A percentile compares a stretch with the other conserved stretches of the same genome.
Conservation (phyloP, 148 eudicot genomes). For the Euryodendron excelsum region DNA sequence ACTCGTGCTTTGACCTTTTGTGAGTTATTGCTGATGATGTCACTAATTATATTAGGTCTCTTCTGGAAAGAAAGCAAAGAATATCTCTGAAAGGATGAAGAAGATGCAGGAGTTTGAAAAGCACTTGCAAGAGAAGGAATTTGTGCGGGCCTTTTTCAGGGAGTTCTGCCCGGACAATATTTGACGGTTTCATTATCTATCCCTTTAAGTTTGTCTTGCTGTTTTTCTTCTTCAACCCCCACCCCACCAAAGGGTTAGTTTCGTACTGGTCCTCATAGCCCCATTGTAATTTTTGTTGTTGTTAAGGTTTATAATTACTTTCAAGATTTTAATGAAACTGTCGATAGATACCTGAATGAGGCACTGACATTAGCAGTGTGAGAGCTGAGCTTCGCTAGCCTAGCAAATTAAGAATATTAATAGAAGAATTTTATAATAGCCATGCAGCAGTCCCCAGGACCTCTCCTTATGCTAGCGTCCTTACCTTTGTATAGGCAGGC, state of each 20-base stretch:
- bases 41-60: slow-evolving; percentile 35
- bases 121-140: slow-evolving; percentile 72
- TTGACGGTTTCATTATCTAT: slow-evolving; percentile 24
- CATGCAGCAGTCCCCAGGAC: too few relatives aligned
- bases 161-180: slow-evolving; percentile 96
- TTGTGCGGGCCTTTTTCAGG: slow-evolving; percentile 75
- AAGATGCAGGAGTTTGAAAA: slow-evolving; percentile 61
- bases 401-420: too few relatives aligned
- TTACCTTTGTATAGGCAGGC: too few relatives aligned
- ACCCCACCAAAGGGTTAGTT: not conserved
- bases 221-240: not conserved
- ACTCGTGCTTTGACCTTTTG: not conserved
- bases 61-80: slow-evolving; percentile 46
- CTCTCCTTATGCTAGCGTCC: too few relatives aligned
- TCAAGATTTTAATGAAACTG: too few relatives aligned
- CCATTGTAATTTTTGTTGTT: not conserved
- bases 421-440: too few relatives aligned
- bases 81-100: slow-evolving; percentile 57
- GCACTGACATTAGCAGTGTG: too few relatives aligned
- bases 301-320: not conserved
- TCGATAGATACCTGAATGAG: too few relatives aligned
- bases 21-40: not conserved
- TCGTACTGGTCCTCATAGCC: not conserved
- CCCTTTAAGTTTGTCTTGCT: not conserved
- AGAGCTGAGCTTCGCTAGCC: too few relatives aligned